Percentiles rank a stretch among this genome's conserved stretches.
Evolutionary conservation across 192 early-diverging fungal species (phyloP).

Genomic region (Backusella mclennaniae): DNA sequence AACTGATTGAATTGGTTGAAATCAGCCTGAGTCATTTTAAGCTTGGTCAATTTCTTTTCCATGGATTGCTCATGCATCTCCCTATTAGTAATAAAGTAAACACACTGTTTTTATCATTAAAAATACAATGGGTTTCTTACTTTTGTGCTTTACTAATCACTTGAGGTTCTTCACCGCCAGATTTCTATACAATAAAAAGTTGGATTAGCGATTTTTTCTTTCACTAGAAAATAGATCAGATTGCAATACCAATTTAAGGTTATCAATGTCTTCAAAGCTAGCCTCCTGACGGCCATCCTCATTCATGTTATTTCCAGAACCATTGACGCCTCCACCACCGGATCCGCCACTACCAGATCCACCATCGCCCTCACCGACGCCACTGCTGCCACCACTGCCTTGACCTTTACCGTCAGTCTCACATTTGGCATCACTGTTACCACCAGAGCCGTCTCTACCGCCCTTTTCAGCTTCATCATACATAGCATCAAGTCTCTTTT

Average conservation of each 20-base stretch:
- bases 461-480: background rate
- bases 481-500: background rate
- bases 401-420: constrained; percentile 25
- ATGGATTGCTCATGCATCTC: constrained; percentile 75
- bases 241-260: constrained; percentile 48
- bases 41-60: constrained; percentile 60
- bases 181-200: constrained; percentile 23
- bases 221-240: background rate
- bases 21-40: constrained; percentile 73
- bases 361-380: constrained; percentile 42
- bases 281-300: constrained; percentile 51
- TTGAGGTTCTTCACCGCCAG: constrained; percentile 28
- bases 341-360: constrained; percentile 38
- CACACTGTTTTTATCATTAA: background rate
- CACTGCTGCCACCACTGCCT: constrained; percentile 40
- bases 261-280: constrained; percentile 56
- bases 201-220: background rate
- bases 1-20: constrained; percentile 48
- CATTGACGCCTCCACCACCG: constrained; percentile 40
- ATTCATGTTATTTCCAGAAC: constrained; percentile 36
- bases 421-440: background rate
- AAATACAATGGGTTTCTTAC: background rate
- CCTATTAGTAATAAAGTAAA: constrained; percentile 13
- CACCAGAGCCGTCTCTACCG: background rate
- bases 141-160: constrained; percentile 38